Percentiles rank a stretch among this genome's conserved stretches.
Conservation (phyloP, 2,329 filamentous ascomycete species). For the Phialophora macrospora region DNA sequence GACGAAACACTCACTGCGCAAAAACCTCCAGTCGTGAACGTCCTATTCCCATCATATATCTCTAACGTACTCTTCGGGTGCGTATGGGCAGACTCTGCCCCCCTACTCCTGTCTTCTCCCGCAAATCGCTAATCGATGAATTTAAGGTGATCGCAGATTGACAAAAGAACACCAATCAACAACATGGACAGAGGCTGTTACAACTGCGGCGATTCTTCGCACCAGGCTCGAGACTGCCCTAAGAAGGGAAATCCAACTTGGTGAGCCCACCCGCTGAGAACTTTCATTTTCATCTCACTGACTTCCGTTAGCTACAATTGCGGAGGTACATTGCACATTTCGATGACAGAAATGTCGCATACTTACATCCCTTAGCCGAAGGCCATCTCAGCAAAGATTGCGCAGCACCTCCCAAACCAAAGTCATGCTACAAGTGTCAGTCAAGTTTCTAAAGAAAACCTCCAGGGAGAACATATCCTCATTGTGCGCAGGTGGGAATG, state of each 20-base stretch:
- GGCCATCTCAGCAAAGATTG: constrained; percentile 92
- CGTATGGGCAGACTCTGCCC: neutral
- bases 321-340: constrained; percentile 62
- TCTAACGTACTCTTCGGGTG: constrained; percentile 1
- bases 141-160: neutral
- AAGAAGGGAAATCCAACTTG: constrained; percentile 82
- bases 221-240: constrained; percentile 78
- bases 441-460: constrained; percentile 16
- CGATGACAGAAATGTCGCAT: neutral
- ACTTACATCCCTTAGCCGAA: constrained; percentile 51
- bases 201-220: constrained; percentile 55
- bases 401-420: constrained; percentile 85
- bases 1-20: neutral
- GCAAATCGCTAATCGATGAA: constrained; percentile 11
- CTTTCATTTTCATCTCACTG: constrained; percentile 32
- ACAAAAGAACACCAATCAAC: constrained; percentile 13
- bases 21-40: neutral
- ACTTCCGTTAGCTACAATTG: constrained; percentile 72
- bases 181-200: constrained; percentile 63
- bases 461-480: constrained; percentile 52
- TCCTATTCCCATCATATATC: constrained; percentile 1
- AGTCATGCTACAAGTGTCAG: constrained; percentile 63
- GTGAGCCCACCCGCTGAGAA: constrained; percentile 55
- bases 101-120: neutral
- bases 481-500: constrained; percentile 73